Evolutionary conservation across 2,329 filamentous ascomycete genomes (phyloP), one percentile per base, ranked within the genome.

Genomic region (Graphilbum fragrans): DNA sequence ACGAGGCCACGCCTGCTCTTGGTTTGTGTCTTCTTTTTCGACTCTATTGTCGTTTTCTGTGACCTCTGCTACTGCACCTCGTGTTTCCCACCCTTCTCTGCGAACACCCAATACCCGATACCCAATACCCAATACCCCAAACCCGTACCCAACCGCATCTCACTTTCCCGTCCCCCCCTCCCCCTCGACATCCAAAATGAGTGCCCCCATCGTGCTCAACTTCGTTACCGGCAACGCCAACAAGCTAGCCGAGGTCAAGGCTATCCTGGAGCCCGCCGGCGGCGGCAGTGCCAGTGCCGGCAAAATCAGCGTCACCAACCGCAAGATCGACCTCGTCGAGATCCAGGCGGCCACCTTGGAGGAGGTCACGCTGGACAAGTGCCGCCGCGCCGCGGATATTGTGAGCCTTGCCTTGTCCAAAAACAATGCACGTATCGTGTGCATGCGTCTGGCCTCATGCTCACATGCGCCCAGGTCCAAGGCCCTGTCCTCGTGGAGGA

Each of bases 171-270:
- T 31, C 29, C 34, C 7, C 14, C n/a, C n/a, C n/a, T n/a, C n/a
- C n/a, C n/a, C n/a, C n/a, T n/a, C n/a, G n/a, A n/a, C n/a, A 11
- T 6, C 18, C 58, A 64, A 38, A 59, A 64, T 35, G 65, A 67
- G 50, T 62, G 37, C 69, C 48, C 66, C 14, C 57, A 35, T 58
- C 4, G 54, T 59, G 6, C 61, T 98, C 50, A 88, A 93, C 63
- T 98, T 98, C 67, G 94, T 98, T 58, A 96, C 90, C 2, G 84
- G 90, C 61, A 98, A 98, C 64, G 78, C 81, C 55, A 93, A 94
- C 67, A 98, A 98, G 67, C 73, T 98, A 42, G 67, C 72, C 43
- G 92, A 98, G 66, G 87, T 94, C 50, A 79, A 84, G 60, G 81
- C 83, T 17, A 95, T 98, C 52, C 73, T 98, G 3, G 79, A 81